These are phyloP conservation scores for Fusarium zealandicum DNA, from an alignment of 2,329 filamentous ascomycete genomes.

Conservation along the genomic window DNA sequence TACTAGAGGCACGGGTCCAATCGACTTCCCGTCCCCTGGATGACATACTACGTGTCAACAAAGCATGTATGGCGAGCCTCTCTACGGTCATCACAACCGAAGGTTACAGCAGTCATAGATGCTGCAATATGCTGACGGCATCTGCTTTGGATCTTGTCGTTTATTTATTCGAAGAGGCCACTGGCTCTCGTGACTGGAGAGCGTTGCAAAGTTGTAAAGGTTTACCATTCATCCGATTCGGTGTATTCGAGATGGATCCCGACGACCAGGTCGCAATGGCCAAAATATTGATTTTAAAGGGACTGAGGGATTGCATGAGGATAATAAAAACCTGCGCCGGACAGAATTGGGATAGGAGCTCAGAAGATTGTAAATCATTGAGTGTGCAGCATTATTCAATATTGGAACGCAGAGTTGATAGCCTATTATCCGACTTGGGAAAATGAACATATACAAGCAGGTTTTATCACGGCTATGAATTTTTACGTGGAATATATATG, in stretches of 20 bases:
- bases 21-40: not conserved
- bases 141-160: slow-evolving; percentile 7
- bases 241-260: not conserved
- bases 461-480: too few species aligned
- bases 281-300: not conserved
- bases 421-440: not conserved
- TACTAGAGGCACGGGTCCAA: not conserved
- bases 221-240: slow-evolving; percentile 2
- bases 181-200: not conserved
- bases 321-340: not conserved
- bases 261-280: not conserved
- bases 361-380: not conserved
- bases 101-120: not conserved
- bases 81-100: not conserved
- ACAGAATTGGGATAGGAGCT: not conserved
- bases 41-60: slow-evolving; percentile 2
- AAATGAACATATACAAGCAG: not conserved
- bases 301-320: not conserved
- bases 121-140: not conserved
- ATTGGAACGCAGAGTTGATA: not conserved
- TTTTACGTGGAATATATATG: too few species aligned
- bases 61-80: not conserved
- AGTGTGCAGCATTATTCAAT: not conserved
- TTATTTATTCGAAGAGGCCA: not conserved
- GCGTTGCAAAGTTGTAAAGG: not conserved